Percentiles rank a stretch among this genome's conserved stretches.
phyloP scores from a whole-genome alignment of 1,284 basidiomycete genomes.

The Trichosporon faecale region DNA sequence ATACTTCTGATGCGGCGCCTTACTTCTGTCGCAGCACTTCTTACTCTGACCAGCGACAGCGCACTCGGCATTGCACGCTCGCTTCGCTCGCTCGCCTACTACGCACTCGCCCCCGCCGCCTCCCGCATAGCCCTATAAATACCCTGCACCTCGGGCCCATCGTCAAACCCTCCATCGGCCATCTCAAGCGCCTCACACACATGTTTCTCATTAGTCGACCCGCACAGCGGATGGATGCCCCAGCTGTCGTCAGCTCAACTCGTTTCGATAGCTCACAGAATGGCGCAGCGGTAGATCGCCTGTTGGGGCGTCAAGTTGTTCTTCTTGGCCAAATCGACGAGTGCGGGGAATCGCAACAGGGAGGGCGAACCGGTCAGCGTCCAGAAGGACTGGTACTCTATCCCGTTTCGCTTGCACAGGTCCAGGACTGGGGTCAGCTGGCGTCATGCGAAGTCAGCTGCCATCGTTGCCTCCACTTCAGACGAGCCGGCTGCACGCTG shows the following conservation, averaged over 20 bases:
- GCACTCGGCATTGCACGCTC: background rate
- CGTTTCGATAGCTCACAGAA: slow-evolving; percentile 29
- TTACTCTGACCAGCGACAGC: no score
- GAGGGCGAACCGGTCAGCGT: slow-evolving; percentile 71
- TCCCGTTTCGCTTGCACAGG: slow-evolving; percentile 55
- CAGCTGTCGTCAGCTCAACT: slow-evolving; percentile 30
- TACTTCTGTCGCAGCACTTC: no score
- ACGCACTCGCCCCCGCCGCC: slow-evolving; percentile 23
- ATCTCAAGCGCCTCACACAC: slow-evolving; percentile 64
- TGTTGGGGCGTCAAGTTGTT: slow-evolving; percentile 62
- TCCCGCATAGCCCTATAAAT: slow-evolving; percentile 20
- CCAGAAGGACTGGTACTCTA: slow-evolving; percentile 83
- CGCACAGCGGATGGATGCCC: slow-evolving; percentile 46
- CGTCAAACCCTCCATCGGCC: slow-evolving; percentile 52
- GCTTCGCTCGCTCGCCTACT: no score
- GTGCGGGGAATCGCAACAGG: slow-evolving; percentile 58
- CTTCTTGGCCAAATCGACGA: slow-evolving; percentile 55
- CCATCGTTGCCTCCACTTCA: no score
- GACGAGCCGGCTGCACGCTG: no score
- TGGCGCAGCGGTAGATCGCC: slow-evolving; percentile 66
- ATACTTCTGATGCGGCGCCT: background rate
- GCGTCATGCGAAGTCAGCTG: no score
- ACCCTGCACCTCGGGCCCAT: slow-evolving; percentile 34
- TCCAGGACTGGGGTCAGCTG: slow-evolving; percentile 33
- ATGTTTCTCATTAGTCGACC: slow-evolving; percentile 52